Conservation (phyloP, 768 basidiomycete genomes). For the Phaffia tasmanica region DNA sequence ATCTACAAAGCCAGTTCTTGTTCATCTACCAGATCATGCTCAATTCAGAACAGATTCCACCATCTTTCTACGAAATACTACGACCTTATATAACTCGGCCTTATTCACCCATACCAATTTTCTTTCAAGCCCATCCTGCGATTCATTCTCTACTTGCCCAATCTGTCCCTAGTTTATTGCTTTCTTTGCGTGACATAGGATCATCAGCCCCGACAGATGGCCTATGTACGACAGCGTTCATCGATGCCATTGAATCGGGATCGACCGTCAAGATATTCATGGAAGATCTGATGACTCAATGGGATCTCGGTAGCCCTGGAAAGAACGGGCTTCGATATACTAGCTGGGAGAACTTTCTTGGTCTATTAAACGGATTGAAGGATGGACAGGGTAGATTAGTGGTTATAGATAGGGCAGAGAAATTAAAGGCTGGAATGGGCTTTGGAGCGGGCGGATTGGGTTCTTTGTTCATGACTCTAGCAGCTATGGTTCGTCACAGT, state of each 20-base stretch:
- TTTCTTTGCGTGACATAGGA: too few relatives aligned
- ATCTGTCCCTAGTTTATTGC: too few relatives aligned
- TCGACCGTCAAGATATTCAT: slow-evolving; percentile 1
- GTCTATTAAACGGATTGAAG: slow-evolving; percentile 5
- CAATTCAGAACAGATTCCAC: too few relatives aligned
- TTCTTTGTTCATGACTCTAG: slow-evolving; percentile 5
- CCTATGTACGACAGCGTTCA: not conserved
- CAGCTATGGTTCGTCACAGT: slow-evolving; percentile 2
- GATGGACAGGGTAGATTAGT: slow-evolving; percentile 6
- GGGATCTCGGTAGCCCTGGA: not conserved
- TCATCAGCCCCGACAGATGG: too few relatives aligned
- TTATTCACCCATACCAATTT: too few relatives aligned
- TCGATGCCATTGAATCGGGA: slow-evolving; percentile 19
- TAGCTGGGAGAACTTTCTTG: slow-evolving; percentile 18
- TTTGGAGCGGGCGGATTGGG: slow-evolving; percentile 21
- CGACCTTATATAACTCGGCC: too few relatives aligned
- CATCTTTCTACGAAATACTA: too few relatives aligned
- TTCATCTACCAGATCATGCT: too few relatives aligned
- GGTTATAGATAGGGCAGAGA: slow-evolving; percentile 17
- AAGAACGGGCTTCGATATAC: slow-evolving; percentile 1
- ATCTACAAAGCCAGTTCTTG: too few relatives aligned
- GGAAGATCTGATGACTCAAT: slow-evolving; percentile 11
- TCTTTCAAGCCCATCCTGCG: too few relatives aligned
- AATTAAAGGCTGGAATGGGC: slow-evolving; percentile 3
- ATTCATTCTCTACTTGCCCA: too few relatives aligned